Percentiles rank a stretch among this genome's conserved stretches.
Conservation (phyloP, 2,329 filamentous ascomycete species). For the Mycogone perniciosa region DNA sequence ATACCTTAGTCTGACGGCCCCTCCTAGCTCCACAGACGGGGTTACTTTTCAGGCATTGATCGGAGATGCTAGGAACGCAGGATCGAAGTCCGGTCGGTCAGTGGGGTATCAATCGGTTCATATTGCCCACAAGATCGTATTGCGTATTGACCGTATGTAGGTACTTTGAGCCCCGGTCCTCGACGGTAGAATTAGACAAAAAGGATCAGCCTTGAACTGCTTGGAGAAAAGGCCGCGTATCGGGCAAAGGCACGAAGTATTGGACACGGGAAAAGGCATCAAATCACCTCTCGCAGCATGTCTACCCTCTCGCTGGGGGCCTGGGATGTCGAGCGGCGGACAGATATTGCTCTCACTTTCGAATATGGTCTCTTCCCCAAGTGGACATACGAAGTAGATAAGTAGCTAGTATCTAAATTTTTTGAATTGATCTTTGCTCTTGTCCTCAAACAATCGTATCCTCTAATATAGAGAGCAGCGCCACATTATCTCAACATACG, state of each 20-base stretch:
- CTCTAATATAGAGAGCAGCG: too few species aligned
- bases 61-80: conserved; percentile 38
- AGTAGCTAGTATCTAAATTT: too few species aligned
- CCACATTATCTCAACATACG: too few species aligned
- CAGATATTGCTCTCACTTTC: conserved; percentile 6
- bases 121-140: conserved; percentile 15
- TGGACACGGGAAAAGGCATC: conserved; percentile 30
- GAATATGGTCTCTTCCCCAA: too few species aligned
- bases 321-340: conserved; percentile 31
- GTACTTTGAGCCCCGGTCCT: conserved; percentile 41
- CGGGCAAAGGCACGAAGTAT: conserved; percentile 21
- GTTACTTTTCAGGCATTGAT: conserved; percentile 39
- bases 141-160: conserved; percentile 33
- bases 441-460: too few species aligned
- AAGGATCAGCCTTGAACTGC: conserved; percentile 38
- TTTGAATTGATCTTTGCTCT: too few species aligned
- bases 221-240: conserved; percentile 35
- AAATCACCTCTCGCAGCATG: conserved; percentile 36
- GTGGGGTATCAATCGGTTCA: conserved; percentile 28
- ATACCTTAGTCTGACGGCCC: not conserved
- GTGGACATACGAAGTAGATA: too few species aligned
- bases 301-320: conserved; percentile 31
- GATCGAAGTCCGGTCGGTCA: conserved; percentile 36
- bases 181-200: conserved; percentile 37
- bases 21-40: conserved; percentile 18